phyloP scores from a whole-genome alignment of 1,139 yeast genomes.

The Pichia sp. region DNA sequence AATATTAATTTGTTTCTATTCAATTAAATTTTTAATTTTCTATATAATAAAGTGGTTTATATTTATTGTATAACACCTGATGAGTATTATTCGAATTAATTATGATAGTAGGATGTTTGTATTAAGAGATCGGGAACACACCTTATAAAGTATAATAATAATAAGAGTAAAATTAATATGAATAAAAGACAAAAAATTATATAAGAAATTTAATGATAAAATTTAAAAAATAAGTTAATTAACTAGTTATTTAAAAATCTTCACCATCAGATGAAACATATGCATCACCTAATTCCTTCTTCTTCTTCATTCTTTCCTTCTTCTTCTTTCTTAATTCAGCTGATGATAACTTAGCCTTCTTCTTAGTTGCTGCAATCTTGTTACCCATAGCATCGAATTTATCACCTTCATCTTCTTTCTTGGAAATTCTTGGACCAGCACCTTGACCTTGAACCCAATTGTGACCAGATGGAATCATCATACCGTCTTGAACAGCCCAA shows the following conservation, averaged over 20 bases:
- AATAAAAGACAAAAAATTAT: conserved; percentile 1
- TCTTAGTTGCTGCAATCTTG: conserved; percentile 94
- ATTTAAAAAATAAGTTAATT: neutral
- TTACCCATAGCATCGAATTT: conserved; percentile 99
- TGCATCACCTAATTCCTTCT: conserved; percentile 99
- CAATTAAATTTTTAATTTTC: neutral
- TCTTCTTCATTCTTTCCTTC: conserved; percentile 99
- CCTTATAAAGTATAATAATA: neutral
- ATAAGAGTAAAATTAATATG: neutral
- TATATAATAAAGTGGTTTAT: no score
- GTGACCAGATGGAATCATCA: conserved; percentile 99
- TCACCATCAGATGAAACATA: conserved; percentile 96
- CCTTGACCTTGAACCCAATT: conserved; percentile 99
- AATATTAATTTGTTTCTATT: neutral
- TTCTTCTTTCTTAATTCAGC: conserved; percentile 99
- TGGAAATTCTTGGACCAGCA: conserved; percentile 97
- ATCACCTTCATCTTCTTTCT: conserved; percentile 93
- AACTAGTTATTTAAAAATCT: conserved; percentile 27
- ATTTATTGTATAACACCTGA: neutral
- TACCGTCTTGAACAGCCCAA: conserved; percentile 98
- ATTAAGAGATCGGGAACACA: neutral
- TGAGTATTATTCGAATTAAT: neutral
- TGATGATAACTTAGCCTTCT: conserved; percentile 95
- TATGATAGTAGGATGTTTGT: conserved; percentile 3
- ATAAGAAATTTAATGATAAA: neutral